Evolutionary conservation across 2,329 filamentous ascomycete genomes (phyloP).

Genomic region (Exophiala xenobiotica): DNA sequence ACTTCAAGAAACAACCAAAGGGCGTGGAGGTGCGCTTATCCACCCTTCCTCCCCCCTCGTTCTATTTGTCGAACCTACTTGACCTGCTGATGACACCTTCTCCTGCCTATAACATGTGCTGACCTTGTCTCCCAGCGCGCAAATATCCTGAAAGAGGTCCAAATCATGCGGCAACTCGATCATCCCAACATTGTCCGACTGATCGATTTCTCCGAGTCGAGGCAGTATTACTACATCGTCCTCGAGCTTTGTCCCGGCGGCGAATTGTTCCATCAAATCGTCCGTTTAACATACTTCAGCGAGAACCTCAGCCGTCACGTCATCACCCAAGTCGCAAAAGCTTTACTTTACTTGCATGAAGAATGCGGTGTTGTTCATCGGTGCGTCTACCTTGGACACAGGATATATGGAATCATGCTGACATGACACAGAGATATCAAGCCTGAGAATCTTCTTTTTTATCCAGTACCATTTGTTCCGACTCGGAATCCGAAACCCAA

Average conservation of each 20-base stretch:
- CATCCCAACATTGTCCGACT: conserved; percentile 95
- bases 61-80: conserved; percentile 4
- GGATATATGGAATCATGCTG: conserved; percentile 3
- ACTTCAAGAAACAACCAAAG: conserved; percentile 92
- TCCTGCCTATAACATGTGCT: conserved; percentile 31
- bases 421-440: conserved; percentile 77
- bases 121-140: conserved; percentile 65
- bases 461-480: conserved; percentile 77
- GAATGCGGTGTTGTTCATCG: conserved; percentile 94
- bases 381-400: conserved; percentile 57
- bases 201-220: conserved; percentile 88
- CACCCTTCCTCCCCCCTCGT: conserved; percentile 23
- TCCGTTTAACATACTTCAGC: conserved; percentile 96
- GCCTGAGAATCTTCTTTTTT: conserved; percentile 90
- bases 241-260: conserved; percentile 92
- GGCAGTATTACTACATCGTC: conserved; percentile 96
- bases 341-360: conserved; percentile 90
- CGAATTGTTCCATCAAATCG: conserved; percentile 97
- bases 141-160: conserved; percentile 97
- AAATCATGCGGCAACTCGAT: conserved; percentile 96
- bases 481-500: conserved; percentile 77
- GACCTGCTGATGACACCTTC: conserved; percentile 14
- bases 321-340: conserved; percentile 91
- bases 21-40: conserved; percentile 84
- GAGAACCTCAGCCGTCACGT: conserved; percentile 93